phyloP scores from a whole-genome alignment of 1,284 basidiomycete species.

The Hypsizygus ulmarius region DNA sequence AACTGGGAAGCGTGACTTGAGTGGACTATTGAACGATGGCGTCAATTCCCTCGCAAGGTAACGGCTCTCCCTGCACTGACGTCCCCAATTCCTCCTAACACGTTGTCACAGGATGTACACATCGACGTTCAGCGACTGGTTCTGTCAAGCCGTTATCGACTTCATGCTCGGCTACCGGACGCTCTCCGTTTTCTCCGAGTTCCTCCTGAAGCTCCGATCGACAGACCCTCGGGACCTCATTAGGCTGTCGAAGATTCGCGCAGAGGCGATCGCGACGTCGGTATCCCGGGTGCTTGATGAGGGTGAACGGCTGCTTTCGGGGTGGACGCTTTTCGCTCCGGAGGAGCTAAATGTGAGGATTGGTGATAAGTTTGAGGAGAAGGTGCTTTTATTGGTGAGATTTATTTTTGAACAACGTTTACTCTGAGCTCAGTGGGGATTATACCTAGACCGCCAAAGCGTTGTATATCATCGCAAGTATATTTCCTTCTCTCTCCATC shows the following conservation, averaged over 20 bases:
- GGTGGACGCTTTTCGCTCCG: constrained; percentile 92
- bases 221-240: constrained; percentile 89
- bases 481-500: constrained; percentile 2
- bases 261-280: constrained; percentile 87
- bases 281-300: constrained; percentile 79
- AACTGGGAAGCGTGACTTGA: constrained; percentile 91
- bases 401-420: constrained; percentile 3
- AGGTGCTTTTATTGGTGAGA: constrained; percentile 83
- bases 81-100: constrained; percentile 5
- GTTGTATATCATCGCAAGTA: constrained; percentile 48
- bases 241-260: constrained; percentile 81
- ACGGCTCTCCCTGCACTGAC: constrained; percentile 2
- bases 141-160: constrained; percentile 92
- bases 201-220: constrained; percentile 80
- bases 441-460: constrained; percentile 39
- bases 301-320: constrained; percentile 77
- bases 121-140: constrained; percentile 92
- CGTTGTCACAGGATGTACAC: constrained; percentile 66
- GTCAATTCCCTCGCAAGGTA: constrained; percentile 85
- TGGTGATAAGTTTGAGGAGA: constrained; percentile 88
- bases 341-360: constrained; percentile 69
- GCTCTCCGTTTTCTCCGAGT: constrained; percentile 86
- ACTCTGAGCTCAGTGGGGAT: not conserved
- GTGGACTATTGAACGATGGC: constrained; percentile 90
- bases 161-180: constrained; percentile 88